Evolutionary conservation across 1,284 basidiomycete species (phyloP).

Genomic region (Trametes sp.): DNA sequence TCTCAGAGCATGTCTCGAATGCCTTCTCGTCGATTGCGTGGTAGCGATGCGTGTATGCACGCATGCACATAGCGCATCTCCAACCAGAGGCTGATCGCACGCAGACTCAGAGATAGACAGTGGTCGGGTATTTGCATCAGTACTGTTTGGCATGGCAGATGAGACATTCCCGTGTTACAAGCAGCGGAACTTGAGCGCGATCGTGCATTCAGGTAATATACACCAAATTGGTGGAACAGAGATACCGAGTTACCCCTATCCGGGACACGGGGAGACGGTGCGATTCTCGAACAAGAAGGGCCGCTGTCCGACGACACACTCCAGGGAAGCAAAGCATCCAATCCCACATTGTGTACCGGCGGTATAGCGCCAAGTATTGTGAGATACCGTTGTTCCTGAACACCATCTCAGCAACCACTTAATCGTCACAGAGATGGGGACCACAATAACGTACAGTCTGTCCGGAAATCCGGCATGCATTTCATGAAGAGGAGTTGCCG

Average conservation of each 20-base stretch:
- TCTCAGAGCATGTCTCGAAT: too few relatives aligned
- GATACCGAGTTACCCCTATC: neutral
- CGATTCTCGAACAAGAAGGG: neutral
- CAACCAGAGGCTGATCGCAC: too few relatives aligned
- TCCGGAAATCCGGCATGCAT: neutral
- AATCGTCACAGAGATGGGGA: neutral
- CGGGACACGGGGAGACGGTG: neutral
- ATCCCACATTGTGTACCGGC: neutral
- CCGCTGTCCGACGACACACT: neutral
- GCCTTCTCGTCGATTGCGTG: too few relatives aligned
- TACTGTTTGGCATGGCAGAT: neutral
- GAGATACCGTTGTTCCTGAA: conserved; percentile 5
- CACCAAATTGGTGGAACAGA: neutral
- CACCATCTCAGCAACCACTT: neutral
- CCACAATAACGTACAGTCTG: neutral
- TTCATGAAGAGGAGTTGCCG: conserved; percentile 7
- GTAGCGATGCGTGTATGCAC: too few relatives aligned
- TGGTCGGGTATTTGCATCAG: neutral
- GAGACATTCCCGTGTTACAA: neutral
- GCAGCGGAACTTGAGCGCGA: conserved; percentile 7
- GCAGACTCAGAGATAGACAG: neutral
- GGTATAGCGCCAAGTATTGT: neutral
- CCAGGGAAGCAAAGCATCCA: neutral
- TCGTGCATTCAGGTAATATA: conserved; percentile 1
- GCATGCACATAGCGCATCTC: too few relatives aligned